These are phyloP conservation scores for Priceomyces castillae DNA, from an alignment of 805 yeast species.

Conservation along the genomic window DNA sequence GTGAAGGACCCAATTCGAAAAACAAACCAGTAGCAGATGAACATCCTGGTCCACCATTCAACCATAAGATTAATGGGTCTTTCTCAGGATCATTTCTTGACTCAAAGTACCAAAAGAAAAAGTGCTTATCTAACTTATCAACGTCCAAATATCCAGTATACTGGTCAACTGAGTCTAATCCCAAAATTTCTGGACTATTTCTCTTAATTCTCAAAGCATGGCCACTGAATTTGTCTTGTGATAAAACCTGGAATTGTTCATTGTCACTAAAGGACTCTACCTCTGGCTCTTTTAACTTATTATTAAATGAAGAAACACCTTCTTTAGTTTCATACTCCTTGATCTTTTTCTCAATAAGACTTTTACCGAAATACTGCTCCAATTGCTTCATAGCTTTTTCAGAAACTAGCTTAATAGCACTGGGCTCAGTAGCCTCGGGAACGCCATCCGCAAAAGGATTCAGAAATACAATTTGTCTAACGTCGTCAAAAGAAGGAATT, in stretches of 20 bases:
- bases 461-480: not conserved
- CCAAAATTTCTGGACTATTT: conserved; percentile 33
- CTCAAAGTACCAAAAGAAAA: conserved; percentile 93
- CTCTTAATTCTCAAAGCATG: conserved; percentile 31
- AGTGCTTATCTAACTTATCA: conserved; percentile 54
- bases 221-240: conserved; percentile 20
- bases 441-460: not conserved
- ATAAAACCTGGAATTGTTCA: conserved; percentile 16
- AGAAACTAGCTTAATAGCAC: not conserved
- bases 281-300: not conserved
- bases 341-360: not conserved
- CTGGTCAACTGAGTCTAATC: conserved; percentile 36
- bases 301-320: conserved; percentile 6
- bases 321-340: conserved; percentile 2
- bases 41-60: conserved; percentile 97
- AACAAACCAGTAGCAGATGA: conserved; percentile 87
- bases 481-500: not conserved
- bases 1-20: conserved; percentile 89
- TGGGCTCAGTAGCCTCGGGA: not conserved
- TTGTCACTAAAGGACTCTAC: not conserved
- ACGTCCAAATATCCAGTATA: conserved; percentile 41
- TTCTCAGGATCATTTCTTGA: conserved; percentile 81
- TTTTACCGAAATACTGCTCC: not conserved
- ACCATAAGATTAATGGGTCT: conserved; percentile 89
- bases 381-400: conserved; percentile 1